Percentiles rank a stretch among this genome's conserved stretches.
Conservation (phyloP, 2,329 filamentous ascomycete genomes). For the Trichophaea hybrida region DNA sequence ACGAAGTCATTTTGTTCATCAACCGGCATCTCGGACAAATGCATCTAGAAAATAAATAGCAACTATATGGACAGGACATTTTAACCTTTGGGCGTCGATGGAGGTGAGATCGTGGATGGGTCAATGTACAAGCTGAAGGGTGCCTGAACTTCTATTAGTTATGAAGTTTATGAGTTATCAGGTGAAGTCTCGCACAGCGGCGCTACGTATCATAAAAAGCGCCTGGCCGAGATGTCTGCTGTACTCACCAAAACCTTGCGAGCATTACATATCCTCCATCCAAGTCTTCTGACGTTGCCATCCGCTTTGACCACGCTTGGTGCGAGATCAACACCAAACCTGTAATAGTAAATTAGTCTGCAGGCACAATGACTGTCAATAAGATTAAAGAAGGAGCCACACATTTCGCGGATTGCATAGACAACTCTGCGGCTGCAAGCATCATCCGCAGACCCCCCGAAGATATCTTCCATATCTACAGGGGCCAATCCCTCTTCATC, state of each 20-base stretch:
- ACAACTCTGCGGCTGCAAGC: constrained; percentile 85
- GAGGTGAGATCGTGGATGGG: constrained; percentile 8
- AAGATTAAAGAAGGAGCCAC: constrained; percentile 25
- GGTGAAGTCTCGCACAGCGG: not conserved
- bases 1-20: too few relatives aligned
- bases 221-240: not conserved
- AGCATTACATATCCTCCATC: constrained; percentile 89
- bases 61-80: not conserved
- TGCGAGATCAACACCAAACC: constrained; percentile 86
- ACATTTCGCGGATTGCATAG: constrained; percentile 91
- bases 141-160: constrained; percentile 8
- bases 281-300: constrained; percentile 75
- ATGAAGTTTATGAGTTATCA: not conserved
- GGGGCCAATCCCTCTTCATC: constrained; percentile 90
- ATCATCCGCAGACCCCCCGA: constrained; percentile 70
- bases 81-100: constrained; percentile 10
- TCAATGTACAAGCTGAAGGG: constrained; percentile 16
- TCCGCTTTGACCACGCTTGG: constrained; percentile 85
- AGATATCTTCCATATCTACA: constrained; percentile 60
- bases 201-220: not conserved
- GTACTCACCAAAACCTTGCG: constrained; percentile 76
- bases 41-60: too few relatives aligned
- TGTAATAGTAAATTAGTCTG: constrained; percentile 28
- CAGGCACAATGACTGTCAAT: not conserved
- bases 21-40: too few relatives aligned